Conservation (phyloP, 1,284 basidiomycete genomes). For the Ustilago cynodontis region DNA sequence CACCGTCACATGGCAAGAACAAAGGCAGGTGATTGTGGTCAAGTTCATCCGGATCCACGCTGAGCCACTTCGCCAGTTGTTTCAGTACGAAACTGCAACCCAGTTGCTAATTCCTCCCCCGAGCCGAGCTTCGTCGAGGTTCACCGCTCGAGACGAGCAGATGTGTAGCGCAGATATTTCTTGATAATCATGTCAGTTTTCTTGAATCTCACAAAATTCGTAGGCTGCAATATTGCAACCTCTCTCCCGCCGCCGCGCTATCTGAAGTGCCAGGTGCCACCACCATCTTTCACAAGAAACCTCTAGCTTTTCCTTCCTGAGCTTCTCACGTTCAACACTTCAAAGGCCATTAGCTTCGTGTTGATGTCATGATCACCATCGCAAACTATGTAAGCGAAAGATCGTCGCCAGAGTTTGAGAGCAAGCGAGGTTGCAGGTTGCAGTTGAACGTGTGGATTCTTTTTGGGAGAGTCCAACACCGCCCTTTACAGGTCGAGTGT, state of each 20-base stretch:
- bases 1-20: no score
- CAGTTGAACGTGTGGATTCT: background rate
- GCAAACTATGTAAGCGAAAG: background rate
- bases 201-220: background rate
- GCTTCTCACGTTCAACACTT: background rate
- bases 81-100: no score
- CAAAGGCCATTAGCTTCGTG: no score
- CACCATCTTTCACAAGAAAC: conserved; percentile 7
- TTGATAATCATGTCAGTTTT: background rate
- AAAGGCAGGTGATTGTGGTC: no score
- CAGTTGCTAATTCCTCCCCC: no score
- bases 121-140: no score
- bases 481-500: background rate
- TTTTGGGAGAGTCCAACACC: background rate
- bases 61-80: no score
- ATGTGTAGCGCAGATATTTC: no score
- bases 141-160: no score
- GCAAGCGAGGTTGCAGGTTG: background rate
- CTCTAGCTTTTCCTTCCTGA: background rate
- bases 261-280: background rate
- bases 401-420: background rate
- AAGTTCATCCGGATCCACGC: background rate
- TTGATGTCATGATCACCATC: background rate
- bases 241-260: background rate
- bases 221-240: no score